Evolutionary conservation across 805 yeast species (phyloP).

Genomic region (Wickerhamiella kazuoi): DNA sequence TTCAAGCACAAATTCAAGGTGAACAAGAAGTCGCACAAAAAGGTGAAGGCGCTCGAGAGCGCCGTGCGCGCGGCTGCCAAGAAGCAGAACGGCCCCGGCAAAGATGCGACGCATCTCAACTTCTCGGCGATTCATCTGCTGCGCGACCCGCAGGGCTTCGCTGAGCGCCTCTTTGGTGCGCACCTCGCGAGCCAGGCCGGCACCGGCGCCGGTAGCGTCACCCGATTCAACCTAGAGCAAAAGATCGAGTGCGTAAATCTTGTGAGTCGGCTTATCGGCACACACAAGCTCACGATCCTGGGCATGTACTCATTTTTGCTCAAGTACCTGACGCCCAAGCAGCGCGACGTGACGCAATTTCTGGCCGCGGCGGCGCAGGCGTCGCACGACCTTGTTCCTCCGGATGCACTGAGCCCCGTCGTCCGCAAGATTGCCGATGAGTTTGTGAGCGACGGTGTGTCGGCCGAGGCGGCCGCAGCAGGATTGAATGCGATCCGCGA

Average conservation of each 20-base stretch:
- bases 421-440: slow-evolving; percentile 91
- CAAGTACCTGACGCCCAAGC: slow-evolving; percentile 87
- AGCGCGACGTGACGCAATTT: slow-evolving; percentile 81
- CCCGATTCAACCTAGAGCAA: slow-evolving; percentile 68
- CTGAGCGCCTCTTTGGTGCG: slow-evolving; percentile 58
- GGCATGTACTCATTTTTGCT: slow-evolving; percentile 80
- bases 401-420: slow-evolving; percentile 66
- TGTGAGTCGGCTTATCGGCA: slow-evolving; percentile 77
- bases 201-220: slow-evolving; percentile 34
- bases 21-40: slow-evolving; percentile 65
- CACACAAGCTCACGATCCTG: slow-evolving; percentile 78
- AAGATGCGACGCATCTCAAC: slow-evolving; percentile 54
- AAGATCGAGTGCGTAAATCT: slow-evolving; percentile 76
- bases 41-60: slow-evolving; percentile 60
- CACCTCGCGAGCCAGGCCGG: slow-evolving; percentile 29
- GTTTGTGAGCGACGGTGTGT: slow-evolving; percentile 95
- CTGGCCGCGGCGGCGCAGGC: slow-evolving; percentile 97
- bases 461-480: slow-evolving; percentile 94
- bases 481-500: slow-evolving; percentile 93
- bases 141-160: slow-evolving; percentile 96
- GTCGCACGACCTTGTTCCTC: slow-evolving; percentile 91
- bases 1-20: slow-evolving; percentile 67
- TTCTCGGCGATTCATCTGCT: slow-evolving; percentile 88
- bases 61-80: slow-evolving; percentile 57
- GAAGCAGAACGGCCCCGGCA: slow-evolving; percentile 27